phyloP scores from a whole-genome alignment of 352 stramenopile genomes.

The Achlya hypogyna region DNA sequence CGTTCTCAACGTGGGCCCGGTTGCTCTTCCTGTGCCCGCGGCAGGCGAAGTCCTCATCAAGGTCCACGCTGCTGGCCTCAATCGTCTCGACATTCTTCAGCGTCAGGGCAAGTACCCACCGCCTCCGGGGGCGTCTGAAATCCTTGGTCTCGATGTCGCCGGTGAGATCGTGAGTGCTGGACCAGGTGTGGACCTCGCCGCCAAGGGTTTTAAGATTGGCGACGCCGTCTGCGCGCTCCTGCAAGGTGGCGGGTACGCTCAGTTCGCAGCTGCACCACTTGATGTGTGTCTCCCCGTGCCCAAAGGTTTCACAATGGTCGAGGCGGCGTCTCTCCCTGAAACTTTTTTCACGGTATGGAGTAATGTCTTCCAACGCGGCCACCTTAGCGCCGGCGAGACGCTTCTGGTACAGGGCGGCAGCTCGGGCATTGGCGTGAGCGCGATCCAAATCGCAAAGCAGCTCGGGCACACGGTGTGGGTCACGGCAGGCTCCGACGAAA shows the following conservation, averaged over 20 bases:
- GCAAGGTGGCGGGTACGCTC: conserved; percentile 28
- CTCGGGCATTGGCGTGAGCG: conserved; percentile 28
- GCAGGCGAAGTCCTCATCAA: conserved; percentile 25
- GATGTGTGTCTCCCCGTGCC: conserved; percentile 20
- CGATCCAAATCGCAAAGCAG: conserved; percentile 27
- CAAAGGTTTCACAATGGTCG: conserved; percentile 21
- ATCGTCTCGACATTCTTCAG: conserved; percentile 27
- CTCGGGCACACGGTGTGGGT: conserved; percentile 24
- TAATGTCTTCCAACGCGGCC: conserved; percentile 28
- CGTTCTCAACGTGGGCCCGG: conserved; percentile 20
- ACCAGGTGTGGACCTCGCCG: not conserved
- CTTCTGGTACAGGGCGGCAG: conserved; percentile 31
- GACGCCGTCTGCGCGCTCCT: conserved; percentile 31
- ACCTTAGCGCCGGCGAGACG: conserved; percentile 22
- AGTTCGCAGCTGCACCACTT: conserved; percentile 22
- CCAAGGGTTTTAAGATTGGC: conserved; percentile 22
- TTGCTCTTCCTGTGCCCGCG: conserved; percentile 15
- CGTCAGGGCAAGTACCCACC: conserved; percentile 27
- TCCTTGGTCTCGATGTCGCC: conserved; percentile 30
- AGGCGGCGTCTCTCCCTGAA: conserved; percentile 28
- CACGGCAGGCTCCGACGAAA: conserved; percentile 12
- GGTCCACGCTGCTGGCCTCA: conserved; percentile 23
- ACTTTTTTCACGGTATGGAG: conserved; percentile 34
- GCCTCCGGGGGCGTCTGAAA: conserved; percentile 23
- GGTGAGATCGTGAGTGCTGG: conserved; percentile 24